Percentiles rank a stretch among this genome's conserved stretches.
Conservation (phyloP, 768 basidiomycete genomes). For the Sporobolomyces phaffii region DNA sequence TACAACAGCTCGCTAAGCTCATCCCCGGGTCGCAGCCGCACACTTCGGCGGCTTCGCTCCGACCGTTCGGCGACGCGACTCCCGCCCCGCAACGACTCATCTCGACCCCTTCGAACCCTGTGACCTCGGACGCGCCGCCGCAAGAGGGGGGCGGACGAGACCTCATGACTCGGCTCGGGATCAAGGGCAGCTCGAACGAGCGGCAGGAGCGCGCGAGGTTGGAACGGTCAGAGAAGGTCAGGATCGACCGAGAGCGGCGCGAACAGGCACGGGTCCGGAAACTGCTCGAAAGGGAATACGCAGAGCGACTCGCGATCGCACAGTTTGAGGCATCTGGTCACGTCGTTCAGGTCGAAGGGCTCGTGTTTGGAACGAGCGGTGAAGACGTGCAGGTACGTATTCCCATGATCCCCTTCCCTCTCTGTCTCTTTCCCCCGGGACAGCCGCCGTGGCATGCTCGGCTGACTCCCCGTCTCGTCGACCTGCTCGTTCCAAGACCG, state of each 20-base stretch:
- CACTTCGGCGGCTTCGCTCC: neutral
- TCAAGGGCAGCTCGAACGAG: constrained; percentile 16
- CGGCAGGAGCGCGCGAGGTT: neutral
- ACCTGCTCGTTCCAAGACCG: no score
- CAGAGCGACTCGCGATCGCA: neutral
- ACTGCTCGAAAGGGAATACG: constrained; percentile 1
- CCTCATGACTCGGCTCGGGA: neutral
- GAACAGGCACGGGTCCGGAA: neutral
- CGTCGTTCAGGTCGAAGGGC: constrained; percentile 33
- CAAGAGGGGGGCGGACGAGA: neutral
- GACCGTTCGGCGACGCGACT: constrained; percentile 28
- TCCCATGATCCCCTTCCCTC: neutral
- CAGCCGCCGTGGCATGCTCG: no score
- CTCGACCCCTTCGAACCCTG: neutral
- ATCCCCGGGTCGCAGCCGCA: neutral
- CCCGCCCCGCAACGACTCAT: constrained; percentile 19
- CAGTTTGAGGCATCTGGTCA: constrained; percentile 21
- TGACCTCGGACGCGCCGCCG: no score
- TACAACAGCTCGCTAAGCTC: neutral
- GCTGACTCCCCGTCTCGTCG: no score
- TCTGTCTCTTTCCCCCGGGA: neutral
- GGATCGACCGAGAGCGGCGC: constrained; percentile 1
- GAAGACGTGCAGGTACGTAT: constrained; percentile 34
- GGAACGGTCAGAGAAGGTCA: neutral
- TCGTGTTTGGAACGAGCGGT: constrained; percentile 29